These are phyloP conservation scores for Pezicula carpinea DNA, from an alignment of 2,329 filamentous ascomycete species.

Conservation along the genomic window DNA sequence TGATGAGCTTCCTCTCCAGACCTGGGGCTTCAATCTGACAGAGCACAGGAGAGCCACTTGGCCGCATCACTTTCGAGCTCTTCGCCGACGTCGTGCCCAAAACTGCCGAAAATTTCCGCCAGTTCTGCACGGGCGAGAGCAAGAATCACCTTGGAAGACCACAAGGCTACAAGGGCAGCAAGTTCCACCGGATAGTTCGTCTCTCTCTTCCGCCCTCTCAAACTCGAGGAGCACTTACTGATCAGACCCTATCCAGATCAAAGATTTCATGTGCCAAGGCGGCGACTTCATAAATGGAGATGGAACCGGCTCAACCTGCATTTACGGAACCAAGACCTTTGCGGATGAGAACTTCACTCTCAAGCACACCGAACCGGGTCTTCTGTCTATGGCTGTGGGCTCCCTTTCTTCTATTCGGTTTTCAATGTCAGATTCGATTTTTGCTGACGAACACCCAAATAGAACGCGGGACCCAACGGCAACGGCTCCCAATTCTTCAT, in stretches of 20 bases:
- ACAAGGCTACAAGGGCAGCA: slow-evolving; percentile 90
- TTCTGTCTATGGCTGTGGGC: slow-evolving; percentile 90
- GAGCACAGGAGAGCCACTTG: slow-evolving; percentile 70
- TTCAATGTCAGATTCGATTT: no score
- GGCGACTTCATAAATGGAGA: slow-evolving; percentile 94
- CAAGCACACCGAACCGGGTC: slow-evolving; percentile 72
- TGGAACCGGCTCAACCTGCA: slow-evolving; percentile 81
- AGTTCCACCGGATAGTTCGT: slow-evolving; percentile 88
- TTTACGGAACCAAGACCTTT: slow-evolving; percentile 82
- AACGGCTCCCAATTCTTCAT: slow-evolving; percentile 99
- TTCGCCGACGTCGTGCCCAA: slow-evolving; percentile 80
- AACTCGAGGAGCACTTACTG: background rate
- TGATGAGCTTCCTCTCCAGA: background rate
- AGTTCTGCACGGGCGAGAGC: slow-evolving; percentile 92
- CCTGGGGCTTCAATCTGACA: slow-evolving; percentile 4
- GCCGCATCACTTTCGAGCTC: slow-evolving; percentile 85
- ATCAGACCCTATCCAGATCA: slow-evolving; percentile 55
- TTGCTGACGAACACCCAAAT: background rate
- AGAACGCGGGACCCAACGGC: slow-evolving; percentile 88
- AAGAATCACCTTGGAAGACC: slow-evolving; percentile 73
- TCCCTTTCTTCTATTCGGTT: background rate
- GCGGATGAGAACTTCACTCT: slow-evolving; percentile 84
- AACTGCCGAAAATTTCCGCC: slow-evolving; percentile 94
- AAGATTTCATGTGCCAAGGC: slow-evolving; percentile 95
- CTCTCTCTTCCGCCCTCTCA: background rate